Base-by-base conservation (phyloP, 768 basidiomycete species). In the Lactarius vividus region DNA sequence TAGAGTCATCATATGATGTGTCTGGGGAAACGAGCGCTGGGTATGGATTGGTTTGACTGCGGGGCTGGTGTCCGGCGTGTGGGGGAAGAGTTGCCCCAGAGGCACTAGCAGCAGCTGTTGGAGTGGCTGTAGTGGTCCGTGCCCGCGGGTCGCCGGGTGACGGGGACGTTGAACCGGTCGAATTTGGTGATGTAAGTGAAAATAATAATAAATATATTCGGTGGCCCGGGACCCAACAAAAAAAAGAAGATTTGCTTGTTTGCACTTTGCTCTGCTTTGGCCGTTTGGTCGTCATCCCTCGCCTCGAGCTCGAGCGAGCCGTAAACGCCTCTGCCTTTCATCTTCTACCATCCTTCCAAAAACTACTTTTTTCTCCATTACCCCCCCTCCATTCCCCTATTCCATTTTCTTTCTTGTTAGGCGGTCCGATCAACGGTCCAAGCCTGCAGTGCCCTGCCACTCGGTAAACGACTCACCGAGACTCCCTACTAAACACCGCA, bases 1-100 rank as follows among this genome's bases (percentile, higher is more conserved):
- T 57, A 9, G 64, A 28, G 28, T 29, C 42, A 57, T 66, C 65
- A 66, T 63, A 39, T 67, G 66, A 66, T 66, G 49, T 26, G 42
- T 46, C 31, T 57, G 66, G 66, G 53, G 66, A 63, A 52, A 67
- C 20, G 56, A 44, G 55, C 55, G 64, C 59, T 26, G 46, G 33
- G 9, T 31, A 56, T 18, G 57, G 3, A 31, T 55, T 35, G 46
- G 46, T 52, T 52, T 15, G n/a, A 58, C 40, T 46, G 61, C 55
- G 46, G 61, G 62, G 46, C 20, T 23, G 39, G 29, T 55, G 40
- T 55, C 65, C 65, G 6, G 6, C 0, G 40, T 57, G 40, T 20
- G 31, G 65, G 61, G 46, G 28, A 20, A 18, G 20, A 66, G 1
- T 29, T 66, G n/a, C 65, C 65, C 10, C 9, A 57, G 55, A 20